Conservation (phyloP, 441 rosid species). For the Hura crepitans region DNA sequence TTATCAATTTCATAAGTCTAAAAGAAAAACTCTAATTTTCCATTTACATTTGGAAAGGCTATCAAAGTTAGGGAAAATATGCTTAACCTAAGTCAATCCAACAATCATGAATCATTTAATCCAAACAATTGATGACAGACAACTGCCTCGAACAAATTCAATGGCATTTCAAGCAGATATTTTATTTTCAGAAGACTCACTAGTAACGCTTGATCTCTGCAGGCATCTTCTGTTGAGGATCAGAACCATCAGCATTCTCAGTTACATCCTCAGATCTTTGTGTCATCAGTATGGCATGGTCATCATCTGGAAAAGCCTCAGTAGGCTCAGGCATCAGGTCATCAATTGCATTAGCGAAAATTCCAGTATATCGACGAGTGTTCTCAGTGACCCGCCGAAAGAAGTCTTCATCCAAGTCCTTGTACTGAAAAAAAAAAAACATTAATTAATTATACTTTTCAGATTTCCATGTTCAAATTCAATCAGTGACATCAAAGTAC, state of each 20-base stretch:
- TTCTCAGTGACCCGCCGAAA: constrained; percentile 69
- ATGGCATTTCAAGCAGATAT: background rate
- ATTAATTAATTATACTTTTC: constrained; percentile 7
- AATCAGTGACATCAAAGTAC: background rate
- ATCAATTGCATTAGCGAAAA: constrained; percentile 73
- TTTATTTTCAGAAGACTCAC: constrained; percentile 41
- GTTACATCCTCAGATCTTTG: constrained; percentile 75
- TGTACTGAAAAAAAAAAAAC: constrained; percentile 47
- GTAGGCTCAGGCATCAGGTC: constrained; percentile 88
- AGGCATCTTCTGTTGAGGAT: constrained; percentile 78
- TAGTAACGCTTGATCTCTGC: constrained; percentile 78
- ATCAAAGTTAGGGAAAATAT: background rate
- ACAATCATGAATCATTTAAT: no score
- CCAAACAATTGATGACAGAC: no score
- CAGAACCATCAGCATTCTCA: constrained; percentile 58
- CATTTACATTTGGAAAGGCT: background rate
- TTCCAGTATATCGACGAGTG: constrained; percentile 70
- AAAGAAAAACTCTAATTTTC: no score
- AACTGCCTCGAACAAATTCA: background rate
- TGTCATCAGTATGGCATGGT: constrained; percentile 85
- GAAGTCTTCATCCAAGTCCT: constrained; percentile 68
- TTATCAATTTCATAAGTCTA: background rate
- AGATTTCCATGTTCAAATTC: background rate
- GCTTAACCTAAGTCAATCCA: no score
- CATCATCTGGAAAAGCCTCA: constrained; percentile 85